phyloP scores from a whole-genome alignment of 225 moss, liverwort and hornwort genomes.

The Marchantia polymorpha region DNA sequence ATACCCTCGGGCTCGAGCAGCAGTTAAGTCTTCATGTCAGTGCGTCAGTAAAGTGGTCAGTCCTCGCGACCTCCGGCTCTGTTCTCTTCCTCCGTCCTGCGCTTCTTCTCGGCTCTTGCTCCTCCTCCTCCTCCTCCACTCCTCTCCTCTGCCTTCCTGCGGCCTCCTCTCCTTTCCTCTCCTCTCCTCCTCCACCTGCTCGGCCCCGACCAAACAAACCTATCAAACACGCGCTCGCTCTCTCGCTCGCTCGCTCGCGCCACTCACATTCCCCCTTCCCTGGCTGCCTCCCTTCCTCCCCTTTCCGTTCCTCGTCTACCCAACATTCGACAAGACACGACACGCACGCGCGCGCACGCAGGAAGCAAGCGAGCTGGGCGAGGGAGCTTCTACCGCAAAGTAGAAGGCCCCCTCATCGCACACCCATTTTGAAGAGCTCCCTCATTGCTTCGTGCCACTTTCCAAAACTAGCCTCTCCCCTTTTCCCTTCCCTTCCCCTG shows the following conservation, averaged over 20 bases:
- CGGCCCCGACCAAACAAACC: not conserved
- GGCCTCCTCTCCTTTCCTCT: not conserved
- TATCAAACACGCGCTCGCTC: slow-evolving; percentile 5
- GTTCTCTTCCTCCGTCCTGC: not conserved
- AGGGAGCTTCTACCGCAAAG: slow-evolving; percentile 24
- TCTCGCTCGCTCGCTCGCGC: not conserved
- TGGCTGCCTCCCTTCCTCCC: not conserved
- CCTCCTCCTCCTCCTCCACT: not conserved
- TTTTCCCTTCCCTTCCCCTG: not conserved
- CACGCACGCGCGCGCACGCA: not conserved
- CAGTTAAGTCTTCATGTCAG: not conserved
- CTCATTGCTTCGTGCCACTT: slow-evolving; percentile 22
- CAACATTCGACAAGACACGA: slow-evolving; percentile 1
- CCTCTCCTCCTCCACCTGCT: not conserved
- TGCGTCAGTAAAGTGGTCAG: not conserved
- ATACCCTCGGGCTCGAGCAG: not conserved
- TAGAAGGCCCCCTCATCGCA: slow-evolving; percentile 33
- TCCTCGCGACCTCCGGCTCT: not conserved
- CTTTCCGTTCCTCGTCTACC: not conserved
- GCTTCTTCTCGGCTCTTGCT: not conserved
- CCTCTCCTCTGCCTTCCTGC: not conserved
- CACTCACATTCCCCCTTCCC: no score
- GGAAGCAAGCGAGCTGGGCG: slow-evolving; percentile 7
- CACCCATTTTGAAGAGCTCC: slow-evolving; percentile 27
- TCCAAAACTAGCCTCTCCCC: not conserved